Evolutionary conservation across 2,329 filamentous ascomycete genomes (phyloP), one percentile per base, ranked within the genome.

Genomic region (Ceratocystis alfenasii): DNA sequence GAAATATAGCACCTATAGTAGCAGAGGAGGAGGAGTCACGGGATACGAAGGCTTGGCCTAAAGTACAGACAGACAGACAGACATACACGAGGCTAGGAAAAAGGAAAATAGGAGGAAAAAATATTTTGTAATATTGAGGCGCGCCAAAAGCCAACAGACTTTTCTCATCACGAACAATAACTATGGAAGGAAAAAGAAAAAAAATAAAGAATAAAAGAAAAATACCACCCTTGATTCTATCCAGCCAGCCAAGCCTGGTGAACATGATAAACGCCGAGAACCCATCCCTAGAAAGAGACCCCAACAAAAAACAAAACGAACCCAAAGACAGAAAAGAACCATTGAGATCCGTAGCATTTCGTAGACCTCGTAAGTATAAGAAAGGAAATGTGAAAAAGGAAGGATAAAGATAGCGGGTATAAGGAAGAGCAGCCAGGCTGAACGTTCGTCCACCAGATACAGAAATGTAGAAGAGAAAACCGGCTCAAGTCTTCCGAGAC

Each of bases 361-460:
- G 46, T 59, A 66, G 50, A 66, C 50, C 33, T 63, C 65, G 41
- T 66, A 44, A 66, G 45, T 30, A 62, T 17, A 62, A 57, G 64
- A 63, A 68, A 68, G 66, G 65, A 68, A 68, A 70, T 68, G 46
- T 68, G 70, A 70, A 69, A 69, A 69, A 68, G 71, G 69, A 70
- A 63, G 6, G 30, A 63, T 17, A 69, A 72, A 72, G 70, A 71
- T 66, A 71, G 72, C 71, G 65, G 70, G 65, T 65, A 70, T 66
- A 65, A 68, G 69, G 70, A 64, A 62, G 69, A 64, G 68, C 68
- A 70, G 68, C 68, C 70, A 67, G 65, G 67, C 69, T 63, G 62
- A 65, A 62, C 61, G 59, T 64, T 59, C 20, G 61, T 50, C 61
- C 46, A 60, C 62, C 66, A 65, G 30, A 59, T 28, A 28, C 12